Evolutionary conservation across 208 protist species (phyloP), one percentile per base, ranked within the genome.

Genomic region (Crithidia brevicula): DNA sequence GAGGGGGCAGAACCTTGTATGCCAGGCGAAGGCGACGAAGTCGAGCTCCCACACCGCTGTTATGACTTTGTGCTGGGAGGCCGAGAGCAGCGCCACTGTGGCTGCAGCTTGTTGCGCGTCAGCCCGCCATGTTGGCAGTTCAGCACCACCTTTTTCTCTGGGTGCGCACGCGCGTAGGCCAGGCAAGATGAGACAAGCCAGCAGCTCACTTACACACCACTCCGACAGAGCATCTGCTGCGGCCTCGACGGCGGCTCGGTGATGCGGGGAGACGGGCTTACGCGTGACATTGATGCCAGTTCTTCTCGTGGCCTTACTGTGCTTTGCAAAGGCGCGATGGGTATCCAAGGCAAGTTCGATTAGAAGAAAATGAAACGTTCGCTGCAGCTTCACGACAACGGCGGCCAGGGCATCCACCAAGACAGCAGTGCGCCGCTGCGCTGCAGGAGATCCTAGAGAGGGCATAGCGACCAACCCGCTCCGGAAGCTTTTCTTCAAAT

Each of bases 321-420:
- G 2, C 30, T 9, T 7, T 18, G 40, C n/a, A 30, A 30, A 16
- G 10, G 54, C 50, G 13, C 78, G 70, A 28, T 87, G 72, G 0
- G 75, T 51, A 46, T 88, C 78, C 7, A 93, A 61, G 0, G 85
- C 67, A 1, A 85, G 52, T 27, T 79, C 70, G 6, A 22, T 60
- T 33, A 89, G 65, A 11, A 91, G 69, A 72, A 77, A 85, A 40
- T 82, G 66, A 40, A 90, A 79, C 3, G 77, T 83, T 33, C 74
- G 78, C 30, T 83, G 77, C 46, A 94, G 58, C 71, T 94, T 94
- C 36, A 74, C 80, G 15, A 79, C 63, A 10, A 94, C 81, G 4
- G 85, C 82, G 11, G 74, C 72, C 8, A 89, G 45, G 11, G 50
- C 53, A 33, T 91, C 83, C 25, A 78, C 54, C 20, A 93, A 65